Conservation (phyloP, 257 asterid genomes). For the Solanum arcanum region DNA sequence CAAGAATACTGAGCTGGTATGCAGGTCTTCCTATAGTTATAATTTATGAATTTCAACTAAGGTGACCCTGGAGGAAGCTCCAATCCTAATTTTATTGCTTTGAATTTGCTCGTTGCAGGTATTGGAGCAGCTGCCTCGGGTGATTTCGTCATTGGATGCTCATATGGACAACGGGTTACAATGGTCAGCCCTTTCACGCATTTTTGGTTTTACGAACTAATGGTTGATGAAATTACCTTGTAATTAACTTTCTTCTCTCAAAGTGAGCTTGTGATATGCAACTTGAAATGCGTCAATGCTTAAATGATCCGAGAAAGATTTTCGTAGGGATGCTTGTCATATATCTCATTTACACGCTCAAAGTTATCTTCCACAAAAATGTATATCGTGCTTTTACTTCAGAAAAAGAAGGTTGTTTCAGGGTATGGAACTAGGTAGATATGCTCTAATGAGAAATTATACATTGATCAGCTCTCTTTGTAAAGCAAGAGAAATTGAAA, state of each 20-base stretch:
- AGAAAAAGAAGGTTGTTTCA: neutral
- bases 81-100: slow-evolving; percentile 2
- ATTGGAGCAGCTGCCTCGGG: slow-evolving; percentile 69
- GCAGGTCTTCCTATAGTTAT: neutral
- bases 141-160: slow-evolving; percentile 65
- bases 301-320: neutral
- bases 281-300: neutral
- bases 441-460: neutral
- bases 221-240: neutral
- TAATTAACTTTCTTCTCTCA: neutral
- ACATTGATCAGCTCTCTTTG: neutral
- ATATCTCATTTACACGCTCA: neutral
- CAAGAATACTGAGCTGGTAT: slow-evolving; percentile 58
- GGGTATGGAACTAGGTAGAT: neutral
- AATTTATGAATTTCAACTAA: neutral
- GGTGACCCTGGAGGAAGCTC: neutral
- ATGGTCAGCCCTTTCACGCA: slow-evolving; percentile 25
- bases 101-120: slow-evolving; percentile 22
- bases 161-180: slow-evolving; percentile 61
- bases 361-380: neutral
- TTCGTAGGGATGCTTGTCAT: neutral
- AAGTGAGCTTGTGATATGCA: neutral
- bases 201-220: neutral
- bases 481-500: neutral
- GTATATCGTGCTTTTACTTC: neutral